A percentile compares a stretch with the other conserved stretches of the same genome.
These are phyloP conservation scores for Neoboletus brunneissimus DNA, from an alignment of 768 basidiomycete genomes.

Conservation along the genomic window DNA sequence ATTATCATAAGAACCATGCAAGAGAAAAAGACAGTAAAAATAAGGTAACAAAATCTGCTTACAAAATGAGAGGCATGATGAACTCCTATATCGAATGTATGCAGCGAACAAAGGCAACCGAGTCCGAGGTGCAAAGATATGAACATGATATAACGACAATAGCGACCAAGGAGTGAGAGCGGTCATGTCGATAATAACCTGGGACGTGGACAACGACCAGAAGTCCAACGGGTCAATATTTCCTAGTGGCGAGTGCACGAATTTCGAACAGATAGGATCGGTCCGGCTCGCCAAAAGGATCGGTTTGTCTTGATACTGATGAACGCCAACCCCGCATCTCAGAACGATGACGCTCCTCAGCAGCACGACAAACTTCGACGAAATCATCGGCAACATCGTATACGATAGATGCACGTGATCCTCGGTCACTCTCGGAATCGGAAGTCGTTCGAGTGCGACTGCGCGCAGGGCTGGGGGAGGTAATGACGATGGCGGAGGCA, in stretches of 20 bases:
- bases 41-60: slow-evolving; percentile 26
- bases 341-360: slow-evolving; percentile 76
- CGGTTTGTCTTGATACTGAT: slow-evolving; percentile 21
- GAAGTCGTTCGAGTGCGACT: slow-evolving; percentile 66
- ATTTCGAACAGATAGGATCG: slow-evolving; percentile 76
- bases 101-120: slow-evolving; percentile 16
- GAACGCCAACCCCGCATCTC: slow-evolving; percentile 83
- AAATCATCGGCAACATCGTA: slow-evolving; percentile 77
- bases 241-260: slow-evolving; percentile 80
- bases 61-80: slow-evolving; percentile 28
- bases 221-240: slow-evolving; percentile 48
- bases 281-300: slow-evolving; percentile 42
- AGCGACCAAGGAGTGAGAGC: background rate
- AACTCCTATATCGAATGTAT: slow-evolving; percentile 21
- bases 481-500: slow-evolving; percentile 31
- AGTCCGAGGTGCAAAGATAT: slow-evolving; percentile 21
- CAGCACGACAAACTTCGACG: slow-evolving; percentile 64
- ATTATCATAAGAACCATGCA: slow-evolving; percentile 29
- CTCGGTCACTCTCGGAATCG: slow-evolving; percentile 70
- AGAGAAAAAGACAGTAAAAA: slow-evolving; percentile 25
- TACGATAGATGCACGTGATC: slow-evolving; percentile 76
- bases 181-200: background rate
- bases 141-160: slow-evolving; percentile 15
- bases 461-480: slow-evolving; percentile 57
- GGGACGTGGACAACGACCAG: background rate